Conservation (phyloP, 257 asterid genomes). For the Nicotiana paniculata region DNA sequence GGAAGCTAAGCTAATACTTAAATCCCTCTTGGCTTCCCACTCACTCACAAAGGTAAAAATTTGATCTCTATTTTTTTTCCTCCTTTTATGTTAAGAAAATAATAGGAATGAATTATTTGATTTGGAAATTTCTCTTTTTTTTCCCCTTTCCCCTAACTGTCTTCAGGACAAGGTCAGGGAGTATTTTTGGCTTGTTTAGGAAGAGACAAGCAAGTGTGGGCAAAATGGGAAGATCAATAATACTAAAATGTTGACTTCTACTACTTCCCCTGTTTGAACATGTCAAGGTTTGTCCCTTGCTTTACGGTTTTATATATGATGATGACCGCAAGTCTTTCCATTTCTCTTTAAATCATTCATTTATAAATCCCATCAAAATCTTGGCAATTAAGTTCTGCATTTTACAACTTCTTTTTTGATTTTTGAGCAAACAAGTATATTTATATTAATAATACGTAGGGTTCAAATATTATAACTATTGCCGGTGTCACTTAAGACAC, state of each 20-base stretch:
- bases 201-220: background rate
- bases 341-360: background rate
- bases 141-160: background rate
- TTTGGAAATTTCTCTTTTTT: background rate
- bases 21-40: background rate
- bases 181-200: background rate
- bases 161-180: background rate
- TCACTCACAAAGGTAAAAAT: background rate
- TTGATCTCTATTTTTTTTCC: background rate
- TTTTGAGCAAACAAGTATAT: no score
- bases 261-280: background rate
- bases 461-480: no score
- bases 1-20: background rate
- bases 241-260: background rate
- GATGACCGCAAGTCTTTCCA: no score
- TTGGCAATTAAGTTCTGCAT: background rate
- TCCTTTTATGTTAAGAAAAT: background rate
- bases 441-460: no score
- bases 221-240: slow-evolving; percentile 3
- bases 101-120: background rate
- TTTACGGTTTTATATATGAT: background rate
- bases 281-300: slow-evolving; percentile 3
- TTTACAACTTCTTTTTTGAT: background rate
- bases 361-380: background rate
- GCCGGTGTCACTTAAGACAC: no score